Evolutionary conservation across 768 basidiomycete genomes (phyloP).

Genomic region (Phlebiopsis flavidoalba): DNA sequence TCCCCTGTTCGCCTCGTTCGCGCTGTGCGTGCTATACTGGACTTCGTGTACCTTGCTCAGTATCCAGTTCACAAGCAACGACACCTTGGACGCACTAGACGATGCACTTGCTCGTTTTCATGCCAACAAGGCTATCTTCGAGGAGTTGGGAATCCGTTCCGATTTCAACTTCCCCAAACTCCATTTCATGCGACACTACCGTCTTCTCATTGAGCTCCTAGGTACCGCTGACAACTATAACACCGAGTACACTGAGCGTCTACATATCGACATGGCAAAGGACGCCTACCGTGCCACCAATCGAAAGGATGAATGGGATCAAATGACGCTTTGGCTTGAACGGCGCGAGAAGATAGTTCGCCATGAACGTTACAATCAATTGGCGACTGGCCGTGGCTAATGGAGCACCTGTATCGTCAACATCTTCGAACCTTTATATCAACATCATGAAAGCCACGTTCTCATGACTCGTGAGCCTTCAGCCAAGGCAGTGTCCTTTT

Average conservation of each 20-base stretch:
- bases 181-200: constrained; percentile 19
- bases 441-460: constrained; percentile 5
- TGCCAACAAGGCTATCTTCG: constrained; percentile 17
- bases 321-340: constrained; percentile 36
- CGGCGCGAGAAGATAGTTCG: constrained; percentile 24
- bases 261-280: constrained; percentile 36
- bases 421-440: not conserved
- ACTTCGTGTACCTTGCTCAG: constrained; percentile 22
- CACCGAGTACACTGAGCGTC: constrained; percentile 34
- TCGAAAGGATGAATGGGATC: constrained; percentile 22
- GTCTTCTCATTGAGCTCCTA: constrained; percentile 21
- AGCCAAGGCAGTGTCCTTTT: constrained; percentile 20
- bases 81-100: constrained; percentile 9
- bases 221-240: constrained; percentile 37
- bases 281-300: constrained; percentile 30
- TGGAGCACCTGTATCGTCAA: too few relatives aligned
- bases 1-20: constrained; percentile 8
- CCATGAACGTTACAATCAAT: not conserved
- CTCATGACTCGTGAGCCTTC: constrained; percentile 24
- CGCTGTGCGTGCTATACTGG: constrained; percentile 16
- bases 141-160: constrained; percentile 13
- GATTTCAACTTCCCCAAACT: constrained; percentile 22
- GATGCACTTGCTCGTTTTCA: constrained; percentile 17
- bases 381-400: not conserved
- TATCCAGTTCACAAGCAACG: constrained; percentile 14